These are phyloP conservation scores for Aspergillus persii DNA, from an alignment of 2,329 filamentous ascomycete species.

Conservation along the genomic window DNA sequence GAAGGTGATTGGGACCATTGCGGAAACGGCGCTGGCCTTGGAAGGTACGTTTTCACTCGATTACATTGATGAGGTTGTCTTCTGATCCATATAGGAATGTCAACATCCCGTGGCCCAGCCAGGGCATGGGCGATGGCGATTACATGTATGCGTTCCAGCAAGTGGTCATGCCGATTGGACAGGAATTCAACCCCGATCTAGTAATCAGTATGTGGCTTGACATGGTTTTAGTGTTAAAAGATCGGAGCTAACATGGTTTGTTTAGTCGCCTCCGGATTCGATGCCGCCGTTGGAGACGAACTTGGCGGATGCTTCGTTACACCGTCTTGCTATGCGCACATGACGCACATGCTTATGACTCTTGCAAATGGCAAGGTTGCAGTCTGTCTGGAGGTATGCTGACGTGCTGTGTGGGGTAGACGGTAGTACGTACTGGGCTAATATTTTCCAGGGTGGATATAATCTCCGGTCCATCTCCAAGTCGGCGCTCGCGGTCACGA, in stretches of 20 bases:
- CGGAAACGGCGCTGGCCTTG: constrained; percentile 56
- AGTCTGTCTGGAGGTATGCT: constrained; percentile 73
- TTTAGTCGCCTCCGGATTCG: constrained; percentile 84
- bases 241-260: constrained; percentile 12
- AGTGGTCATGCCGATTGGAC: constrained; percentile 92
- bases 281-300: constrained; percentile 90
- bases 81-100: constrained; percentile 51
- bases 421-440: not conserved
- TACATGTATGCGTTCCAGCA: constrained; percentile 96
- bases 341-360: constrained; percentile 99
- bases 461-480: constrained; percentile 90
- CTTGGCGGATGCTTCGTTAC: constrained; percentile 91
- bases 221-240: not conserved
- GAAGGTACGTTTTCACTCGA: constrained; percentile 44
- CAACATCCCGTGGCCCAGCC: constrained; percentile 66
- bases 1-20: constrained; percentile 61
- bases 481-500: constrained; percentile 86
- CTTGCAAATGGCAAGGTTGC: constrained; percentile 84
- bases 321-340: constrained; percentile 89
- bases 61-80: not conserved
- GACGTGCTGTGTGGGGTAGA: not conserved
- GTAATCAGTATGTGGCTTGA: constrained; percentile 64
- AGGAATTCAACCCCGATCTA: constrained; percentile 89
- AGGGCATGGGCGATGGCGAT: constrained; percentile 90
- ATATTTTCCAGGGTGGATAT: constrained; percentile 67